Base-by-base conservation (phyloP, 2,329 filamentous ascomycete genomes). In the Myrmaecium sp. region DNA sequence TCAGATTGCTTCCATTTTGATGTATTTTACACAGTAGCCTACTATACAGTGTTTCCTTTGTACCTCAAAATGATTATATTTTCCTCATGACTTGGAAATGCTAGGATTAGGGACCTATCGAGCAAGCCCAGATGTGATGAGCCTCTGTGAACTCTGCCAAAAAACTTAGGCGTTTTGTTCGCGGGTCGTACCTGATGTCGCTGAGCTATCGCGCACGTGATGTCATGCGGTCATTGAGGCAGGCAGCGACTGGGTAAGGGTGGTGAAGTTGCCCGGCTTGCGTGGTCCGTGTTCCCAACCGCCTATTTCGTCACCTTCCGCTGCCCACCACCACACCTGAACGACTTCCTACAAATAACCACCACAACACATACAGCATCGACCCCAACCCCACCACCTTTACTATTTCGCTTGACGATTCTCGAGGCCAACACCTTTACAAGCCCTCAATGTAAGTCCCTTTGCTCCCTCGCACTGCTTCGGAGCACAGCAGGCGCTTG, bases 41-140 rank as follows among this genome's bases (percentile, higher is more conserved):
- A 49, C 42, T 44, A 49, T 44, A 38, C 37, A 50, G 51, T 30
- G 33, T 52, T 46, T 52, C 49, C 33, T 52, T 49, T 50, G 47
- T 42, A 21, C 21, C 18, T 14, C 40, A 30, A 31, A 12, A 12
- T 21, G 15, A 15, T 35, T n/a, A 16, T 28, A n/a, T n/a, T n/a
- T n/a, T n/a, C n/a, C n/a, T n/a, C n/a, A n/a, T n/a, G n/a, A n/a
- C n/a, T n/a, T n/a, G n/a, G n/a, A n/a, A n/a, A n/a, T n/a, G n/a
- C n/a, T n/a, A n/a, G n/a, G n/a, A n/a, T n/a, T n/a, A n/a, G n/a
- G n/a, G n/a, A n/a, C n/a, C n/a, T n/a, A n/a, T n/a, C n/a, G n/a
- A n/a, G n/a, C n/a, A n/a, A n/a, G n/a, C n/a, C n/a, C n/a, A n/a
- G n/a, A n/a, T n/a, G n/a, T n/a, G n/a, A n/a, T n/a, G n/a, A n/a